A percentile compares a stretch with the other conserved stretches of the same genome.
phyloP scores from a whole-genome alignment of 345 rosid species.

The Gynandropsis gynandra region DNA sequence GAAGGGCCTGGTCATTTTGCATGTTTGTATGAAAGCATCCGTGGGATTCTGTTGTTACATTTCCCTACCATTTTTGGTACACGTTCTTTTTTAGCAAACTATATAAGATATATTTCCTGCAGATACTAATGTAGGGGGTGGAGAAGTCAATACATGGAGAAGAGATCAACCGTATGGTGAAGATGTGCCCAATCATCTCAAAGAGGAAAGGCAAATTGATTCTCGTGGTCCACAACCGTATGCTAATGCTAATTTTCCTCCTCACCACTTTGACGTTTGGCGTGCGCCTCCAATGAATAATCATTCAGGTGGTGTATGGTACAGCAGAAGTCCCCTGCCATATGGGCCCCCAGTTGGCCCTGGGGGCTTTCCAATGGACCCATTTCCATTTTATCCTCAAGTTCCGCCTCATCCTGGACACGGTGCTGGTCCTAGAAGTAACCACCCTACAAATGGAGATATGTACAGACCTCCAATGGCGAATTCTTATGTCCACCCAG shows the following conservation, averaged over 20 bases:
- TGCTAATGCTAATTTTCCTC: constrained; percentile 44
- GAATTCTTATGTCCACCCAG: constrained; percentile 63
- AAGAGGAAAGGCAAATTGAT: constrained; percentile 69
- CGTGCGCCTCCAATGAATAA: constrained; percentile 73
- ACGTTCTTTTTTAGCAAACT: background rate
- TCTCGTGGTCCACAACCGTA: constrained; percentile 51
- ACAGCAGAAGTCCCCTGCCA: constrained; percentile 68
- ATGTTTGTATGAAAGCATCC: constrained; percentile 4
- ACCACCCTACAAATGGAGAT: constrained; percentile 57
- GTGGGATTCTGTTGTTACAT: too few species aligned
- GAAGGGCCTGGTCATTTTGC: constrained; percentile 18
- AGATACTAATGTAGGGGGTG: constrained; percentile 34
- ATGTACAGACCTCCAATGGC: constrained; percentile 77
- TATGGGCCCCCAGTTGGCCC: constrained; percentile 75
- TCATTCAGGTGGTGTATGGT: constrained; percentile 88
- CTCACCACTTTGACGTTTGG: constrained; percentile 71
- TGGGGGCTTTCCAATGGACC: constrained; percentile 80
- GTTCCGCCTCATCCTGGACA: constrained; percentile 48
- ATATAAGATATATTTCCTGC: constrained; percentile 22
- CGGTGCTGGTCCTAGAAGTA: constrained; percentile 70
- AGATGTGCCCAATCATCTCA: constrained; percentile 45
- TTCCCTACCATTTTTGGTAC: background rate
- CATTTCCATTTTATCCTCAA: constrained; percentile 76
- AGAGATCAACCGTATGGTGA: constrained; percentile 49
- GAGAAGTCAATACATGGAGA: constrained; percentile 53